Evolutionary conservation across 345 rosid species (phyloP), one percentile per base, ranked within the genome.

Genomic region (Sisymbrium altissimum): DNA sequence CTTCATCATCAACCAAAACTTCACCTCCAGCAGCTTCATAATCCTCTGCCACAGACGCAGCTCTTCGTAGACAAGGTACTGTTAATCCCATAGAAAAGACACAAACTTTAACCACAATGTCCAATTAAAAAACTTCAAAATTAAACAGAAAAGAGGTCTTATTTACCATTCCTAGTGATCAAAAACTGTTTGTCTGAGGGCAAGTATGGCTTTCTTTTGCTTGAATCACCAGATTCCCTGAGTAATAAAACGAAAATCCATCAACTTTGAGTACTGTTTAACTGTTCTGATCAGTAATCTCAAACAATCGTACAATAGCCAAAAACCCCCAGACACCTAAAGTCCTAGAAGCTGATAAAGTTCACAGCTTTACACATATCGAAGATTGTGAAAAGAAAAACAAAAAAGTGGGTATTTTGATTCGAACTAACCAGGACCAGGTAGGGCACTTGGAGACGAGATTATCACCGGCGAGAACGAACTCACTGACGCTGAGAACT

Each of bases 361-460:
- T 10, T 50, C 65, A 15, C 1, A 17, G 43, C 18, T 45, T 35
- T n/a, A 14, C 35, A 21, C 4, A 36, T 19, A 32, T 0, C 6
- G 15, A 19, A 44, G 11, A 58, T 3, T 57, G 56, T 17, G 44
- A 48, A 35, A 59, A 21, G 14, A n/a, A n/a, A n/a, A n/a, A n/a
- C n/a, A n/a, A 46, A 8, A 7, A 3, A 27, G n/a, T 29, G 48
- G 10, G 11, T 6, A 49, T 27, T 61, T 3, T 27, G 49, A 61
- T 48, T 17, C 7, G 68, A 62, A 29, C 76, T 62, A 39, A 90
- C 98, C 98, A 93, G 25, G 97, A 93, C 98, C 98, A 90, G 70
- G 98, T 93, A 56, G 98, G 98, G 83, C 98, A 93, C 79, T 93
- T 93, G 59, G 96, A 81, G 72, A 90, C 98, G 76, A 93, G 97